A percentile compares a stretch with the other conserved stretches of the same genome.
These are phyloP conservation scores for Scutellaria baicalensis DNA, from an alignment of 257 asterid genomes.

Conservation along the genomic window DNA sequence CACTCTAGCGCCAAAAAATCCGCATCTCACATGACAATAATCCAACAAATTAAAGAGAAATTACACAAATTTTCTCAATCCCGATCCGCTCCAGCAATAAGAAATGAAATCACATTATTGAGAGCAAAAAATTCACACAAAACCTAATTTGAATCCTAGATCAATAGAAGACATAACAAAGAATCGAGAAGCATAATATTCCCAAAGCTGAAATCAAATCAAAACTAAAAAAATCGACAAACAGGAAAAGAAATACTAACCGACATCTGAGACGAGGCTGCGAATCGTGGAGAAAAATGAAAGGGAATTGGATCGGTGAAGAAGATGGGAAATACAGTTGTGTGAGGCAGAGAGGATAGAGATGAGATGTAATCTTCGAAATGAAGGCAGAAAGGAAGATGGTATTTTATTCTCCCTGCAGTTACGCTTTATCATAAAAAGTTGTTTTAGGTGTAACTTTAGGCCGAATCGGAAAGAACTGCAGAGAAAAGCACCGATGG, in stretches of 20 bases:
- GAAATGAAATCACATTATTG: not conserved
- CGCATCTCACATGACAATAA: not conserved
- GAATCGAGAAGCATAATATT: not conserved
- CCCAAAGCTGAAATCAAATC: not conserved
- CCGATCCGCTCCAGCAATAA: constrained; percentile 8
- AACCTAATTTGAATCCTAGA: not conserved
- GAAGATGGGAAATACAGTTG: not conserved
- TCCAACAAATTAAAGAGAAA: constrained; percentile 3
- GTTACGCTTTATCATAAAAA: constrained; percentile 11
- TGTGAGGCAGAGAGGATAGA: not conserved
- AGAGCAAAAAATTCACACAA: not conserved
- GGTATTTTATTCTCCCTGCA: constrained; percentile 1
- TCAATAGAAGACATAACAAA: not conserved
- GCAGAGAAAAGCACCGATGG: constrained; percentile 1
- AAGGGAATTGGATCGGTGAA: constrained; percentile 9
- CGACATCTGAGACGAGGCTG: constrained; percentile 24
- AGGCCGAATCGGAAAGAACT: constrained; percentile 9
- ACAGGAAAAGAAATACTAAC: constrained; percentile 23
- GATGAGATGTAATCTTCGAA: not conserved
- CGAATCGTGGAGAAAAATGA: constrained; percentile 16
- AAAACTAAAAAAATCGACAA: not conserved
- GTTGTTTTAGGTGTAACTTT: not conserved
- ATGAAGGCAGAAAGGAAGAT: constrained; percentile 5
- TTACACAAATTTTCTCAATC: not conserved
- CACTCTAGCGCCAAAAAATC: too few species aligned